Percentiles rank a stretch among this genome's conserved stretches.
These are phyloP conservation scores for Chlorella sp. DNA, from an alignment of 139 green algal species.

Conservation along the genomic window DNA sequence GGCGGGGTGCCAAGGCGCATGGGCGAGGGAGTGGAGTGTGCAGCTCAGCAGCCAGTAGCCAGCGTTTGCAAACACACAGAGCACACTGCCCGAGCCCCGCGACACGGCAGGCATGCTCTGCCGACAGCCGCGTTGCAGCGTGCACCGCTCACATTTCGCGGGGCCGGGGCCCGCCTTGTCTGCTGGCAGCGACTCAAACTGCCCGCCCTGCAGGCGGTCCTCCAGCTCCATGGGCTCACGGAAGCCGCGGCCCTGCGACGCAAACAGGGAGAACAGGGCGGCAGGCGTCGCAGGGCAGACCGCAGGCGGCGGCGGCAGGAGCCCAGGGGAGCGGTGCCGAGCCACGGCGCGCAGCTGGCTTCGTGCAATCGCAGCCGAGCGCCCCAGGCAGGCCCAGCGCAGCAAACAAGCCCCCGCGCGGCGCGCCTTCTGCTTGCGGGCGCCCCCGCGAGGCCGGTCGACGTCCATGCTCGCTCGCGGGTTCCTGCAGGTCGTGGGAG, in stretches of 20 bases:
- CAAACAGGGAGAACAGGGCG: not conserved
- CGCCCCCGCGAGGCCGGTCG: constrained; percentile 13
- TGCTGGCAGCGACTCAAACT: constrained; percentile 37
- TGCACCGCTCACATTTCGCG: constrained; percentile 34
- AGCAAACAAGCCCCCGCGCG: not conserved
- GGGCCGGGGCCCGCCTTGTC: constrained; percentile 34
- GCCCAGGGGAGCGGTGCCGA: not conserved
- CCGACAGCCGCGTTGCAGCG: not conserved
- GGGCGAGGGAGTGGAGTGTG: not conserved
- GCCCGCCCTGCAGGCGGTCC: constrained; percentile 16
- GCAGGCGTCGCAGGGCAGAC: not conserved
- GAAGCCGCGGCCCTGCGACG: constrained; percentile 38
- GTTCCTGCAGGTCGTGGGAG: no score
- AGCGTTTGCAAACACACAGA: no score
- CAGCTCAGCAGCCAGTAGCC: no score
- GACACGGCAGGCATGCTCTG: not conserved
- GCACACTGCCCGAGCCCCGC: not conserved
- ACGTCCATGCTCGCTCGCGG: constrained; percentile 14
- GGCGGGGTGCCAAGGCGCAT: not conserved
- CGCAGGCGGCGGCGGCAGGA: not conserved
- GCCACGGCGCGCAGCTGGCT: not conserved
- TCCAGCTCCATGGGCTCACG: constrained; percentile 32
- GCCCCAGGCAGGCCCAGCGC: not conserved
- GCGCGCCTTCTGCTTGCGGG: constrained; percentile 35
- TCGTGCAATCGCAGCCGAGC: no score